Evolutionary conservation across 805 yeast genomes (phyloP).

Genomic region (Candida michaelii): DNA sequence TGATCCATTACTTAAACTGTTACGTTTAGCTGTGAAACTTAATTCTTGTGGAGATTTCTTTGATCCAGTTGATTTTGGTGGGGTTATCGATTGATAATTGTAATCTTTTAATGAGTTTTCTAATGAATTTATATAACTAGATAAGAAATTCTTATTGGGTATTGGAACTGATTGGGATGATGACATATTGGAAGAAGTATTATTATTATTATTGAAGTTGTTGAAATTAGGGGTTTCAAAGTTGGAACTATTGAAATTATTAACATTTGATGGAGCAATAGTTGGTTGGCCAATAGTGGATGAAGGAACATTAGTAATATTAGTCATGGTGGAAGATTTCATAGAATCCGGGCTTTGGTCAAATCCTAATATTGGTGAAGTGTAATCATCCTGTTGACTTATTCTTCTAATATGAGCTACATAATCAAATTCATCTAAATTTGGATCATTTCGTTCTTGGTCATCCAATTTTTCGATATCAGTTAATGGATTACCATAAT

Average conservation of each 20-base stretch:
- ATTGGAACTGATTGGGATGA: constrained; percentile 8
- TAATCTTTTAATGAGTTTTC: constrained; percentile 37
- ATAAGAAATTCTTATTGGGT: constrained; percentile 25
- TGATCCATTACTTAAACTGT: not conserved
- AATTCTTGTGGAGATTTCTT: constrained; percentile 13
- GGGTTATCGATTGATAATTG: constrained; percentile 16
- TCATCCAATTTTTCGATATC: not conserved
- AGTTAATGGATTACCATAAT: not conserved
- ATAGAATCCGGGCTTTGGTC: constrained; percentile 14
- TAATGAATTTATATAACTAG: constrained; percentile 39
- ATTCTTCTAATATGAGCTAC: constrained; percentile 45
- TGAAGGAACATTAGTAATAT: not conserved
- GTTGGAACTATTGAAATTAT: constrained; percentile 2
- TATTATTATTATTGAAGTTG: no score
- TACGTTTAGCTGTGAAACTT: not conserved
- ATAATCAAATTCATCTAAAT: constrained; percentile 43
- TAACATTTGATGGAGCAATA: constrained; percentile 4
- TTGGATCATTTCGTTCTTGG: constrained; percentile 21
- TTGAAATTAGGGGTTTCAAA: no score
- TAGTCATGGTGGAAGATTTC: constrained; percentile 8
- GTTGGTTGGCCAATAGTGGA: not conserved
- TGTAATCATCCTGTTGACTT: constrained; percentile 33
- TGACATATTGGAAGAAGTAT: not conserved
- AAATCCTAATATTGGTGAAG: constrained; percentile 6
- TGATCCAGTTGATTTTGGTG: constrained; percentile 14